phyloP scores from a whole-genome alignment of 306 rosid species.

The Cicer judaicum region DNA sequence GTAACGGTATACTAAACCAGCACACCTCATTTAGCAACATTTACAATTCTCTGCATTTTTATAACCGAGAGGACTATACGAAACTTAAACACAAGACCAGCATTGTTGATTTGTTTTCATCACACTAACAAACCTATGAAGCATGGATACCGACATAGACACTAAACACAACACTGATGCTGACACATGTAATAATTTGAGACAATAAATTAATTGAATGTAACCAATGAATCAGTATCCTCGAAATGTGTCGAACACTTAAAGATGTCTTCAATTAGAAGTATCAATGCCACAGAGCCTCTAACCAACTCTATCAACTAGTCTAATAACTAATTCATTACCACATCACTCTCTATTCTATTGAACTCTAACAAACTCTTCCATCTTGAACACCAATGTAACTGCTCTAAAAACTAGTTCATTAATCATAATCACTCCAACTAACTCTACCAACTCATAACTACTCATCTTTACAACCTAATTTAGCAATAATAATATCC shows the following conservation, averaged over 20 bases:
- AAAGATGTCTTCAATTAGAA: not conserved
- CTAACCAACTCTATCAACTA: too few species aligned
- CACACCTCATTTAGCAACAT: slow-evolving; percentile 23
- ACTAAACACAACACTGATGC: too few species aligned
- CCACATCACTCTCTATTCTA: not conserved
- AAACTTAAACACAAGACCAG: slow-evolving; percentile 5
- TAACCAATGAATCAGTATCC: too few species aligned
- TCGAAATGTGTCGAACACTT: too few species aligned
- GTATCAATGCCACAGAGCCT: not conserved
- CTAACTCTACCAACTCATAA: not conserved
- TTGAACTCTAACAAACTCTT: slow-evolving; percentile 3
- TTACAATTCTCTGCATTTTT: slow-evolving; percentile 25
- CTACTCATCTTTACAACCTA: slow-evolving; percentile 7
- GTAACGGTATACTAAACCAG: not conserved
- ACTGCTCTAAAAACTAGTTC: not conserved
- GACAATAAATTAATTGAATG: too few species aligned
- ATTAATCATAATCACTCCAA: not conserved
- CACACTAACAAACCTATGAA: not conserved
- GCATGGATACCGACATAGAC: not conserved
- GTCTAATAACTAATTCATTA: too few species aligned
- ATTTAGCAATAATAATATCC: slow-evolving; percentile 4
- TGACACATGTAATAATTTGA: too few species aligned
- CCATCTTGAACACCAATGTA: not conserved
- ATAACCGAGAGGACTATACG: slow-evolving; percentile 13
- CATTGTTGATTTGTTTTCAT: not conserved